These are phyloP conservation scores for Cryphonectria japonica DNA, from an alignment of 2,329 filamentous ascomycete genomes.

Conservation along the genomic window DNA sequence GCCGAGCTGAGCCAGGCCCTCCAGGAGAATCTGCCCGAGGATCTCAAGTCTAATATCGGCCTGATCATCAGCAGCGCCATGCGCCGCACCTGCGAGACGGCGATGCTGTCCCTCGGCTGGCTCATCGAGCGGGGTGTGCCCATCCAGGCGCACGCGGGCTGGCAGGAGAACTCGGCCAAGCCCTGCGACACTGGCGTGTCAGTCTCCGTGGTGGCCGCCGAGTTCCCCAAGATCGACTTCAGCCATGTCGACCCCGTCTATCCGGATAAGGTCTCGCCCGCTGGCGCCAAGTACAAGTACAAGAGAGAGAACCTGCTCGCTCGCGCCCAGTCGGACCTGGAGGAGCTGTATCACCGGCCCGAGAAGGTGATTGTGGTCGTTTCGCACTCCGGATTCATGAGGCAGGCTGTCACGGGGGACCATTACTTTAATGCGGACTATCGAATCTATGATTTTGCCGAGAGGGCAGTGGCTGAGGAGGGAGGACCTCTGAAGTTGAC, in stretches of 20 bases:
- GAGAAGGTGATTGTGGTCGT: conserved; percentile 69
- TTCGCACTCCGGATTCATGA: conserved; percentile 66
- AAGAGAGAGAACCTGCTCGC: conserved; percentile 55
- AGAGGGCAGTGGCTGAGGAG: conserved; percentile 32
- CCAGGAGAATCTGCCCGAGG: conserved; percentile 43
- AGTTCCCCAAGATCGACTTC: conserved; percentile 63
- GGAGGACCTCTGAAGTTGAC: conserved; percentile 40
- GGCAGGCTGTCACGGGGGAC: conserved; percentile 58
- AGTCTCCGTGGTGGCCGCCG: conserved; percentile 45
- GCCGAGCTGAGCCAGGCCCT: conserved; percentile 48
- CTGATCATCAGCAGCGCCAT: conserved; percentile 67
- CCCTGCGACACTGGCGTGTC: conserved; percentile 66
- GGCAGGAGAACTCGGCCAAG: conserved; percentile 64
- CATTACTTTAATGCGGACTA: conserved; percentile 68
- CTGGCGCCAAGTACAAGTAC: conserved; percentile 54
- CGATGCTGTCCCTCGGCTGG: conserved; percentile 58
- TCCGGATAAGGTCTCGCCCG: conserved; percentile 62
- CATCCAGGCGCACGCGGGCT: conserved; percentile 62
- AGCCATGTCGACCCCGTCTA: conserved; percentile 59
- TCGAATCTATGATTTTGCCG: conserved; percentile 61
- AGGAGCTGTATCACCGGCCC: conserved; percentile 53
- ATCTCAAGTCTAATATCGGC: conserved; percentile 48
- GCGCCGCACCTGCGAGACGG: conserved; percentile 68
- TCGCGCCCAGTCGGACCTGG: conserved; percentile 56
- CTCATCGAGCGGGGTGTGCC: conserved; percentile 58